phyloP scores from a whole-genome alignment of 2,329 filamentous ascomycete genomes.

The Scleromitrula shiraiana region DNA sequence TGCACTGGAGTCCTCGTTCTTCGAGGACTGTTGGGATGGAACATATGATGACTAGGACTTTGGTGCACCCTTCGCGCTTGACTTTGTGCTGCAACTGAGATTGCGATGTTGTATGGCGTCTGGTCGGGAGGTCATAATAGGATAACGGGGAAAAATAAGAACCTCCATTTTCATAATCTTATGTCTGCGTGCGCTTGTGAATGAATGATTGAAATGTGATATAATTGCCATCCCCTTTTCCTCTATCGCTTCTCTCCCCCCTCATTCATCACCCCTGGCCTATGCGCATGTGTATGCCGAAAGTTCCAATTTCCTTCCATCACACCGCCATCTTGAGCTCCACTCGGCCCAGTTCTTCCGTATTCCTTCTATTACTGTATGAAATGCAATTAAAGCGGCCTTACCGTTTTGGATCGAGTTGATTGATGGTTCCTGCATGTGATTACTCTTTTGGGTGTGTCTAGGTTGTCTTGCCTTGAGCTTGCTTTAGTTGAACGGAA shows the following conservation, averaged over 20 bases:
- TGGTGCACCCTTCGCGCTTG: slow-evolving; percentile 2
- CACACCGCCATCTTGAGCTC: not conserved
- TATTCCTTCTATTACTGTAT: no score
- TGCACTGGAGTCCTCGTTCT: not conserved
- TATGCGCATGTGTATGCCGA: not conserved
- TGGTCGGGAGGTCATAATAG: slow-evolving; percentile 6
- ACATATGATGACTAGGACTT: not conserved
- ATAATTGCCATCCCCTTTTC: not conserved
- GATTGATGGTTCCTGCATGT: no score
- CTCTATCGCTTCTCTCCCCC: not conserved
- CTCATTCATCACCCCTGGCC: no score
- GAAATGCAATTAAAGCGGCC: no score
- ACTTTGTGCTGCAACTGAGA: slow-evolving; percentile 8
- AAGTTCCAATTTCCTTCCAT: not conserved
- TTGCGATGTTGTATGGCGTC: slow-evolving; percentile 9
- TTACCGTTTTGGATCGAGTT: no score
- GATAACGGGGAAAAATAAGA: slow-evolving; percentile 8
- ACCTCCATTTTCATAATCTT: not conserved
- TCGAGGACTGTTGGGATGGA: slow-evolving; percentile 4
- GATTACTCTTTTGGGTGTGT: no score
- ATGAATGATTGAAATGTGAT: not conserved
- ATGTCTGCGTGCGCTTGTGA: not conserved
- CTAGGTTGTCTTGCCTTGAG: no score
- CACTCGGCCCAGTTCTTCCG: not conserved
- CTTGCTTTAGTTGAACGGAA: no score